Evolutionary conservation across 176 grass and related monocot genomes (phyloP).

Genomic region (Oryza australiensis): DNA sequence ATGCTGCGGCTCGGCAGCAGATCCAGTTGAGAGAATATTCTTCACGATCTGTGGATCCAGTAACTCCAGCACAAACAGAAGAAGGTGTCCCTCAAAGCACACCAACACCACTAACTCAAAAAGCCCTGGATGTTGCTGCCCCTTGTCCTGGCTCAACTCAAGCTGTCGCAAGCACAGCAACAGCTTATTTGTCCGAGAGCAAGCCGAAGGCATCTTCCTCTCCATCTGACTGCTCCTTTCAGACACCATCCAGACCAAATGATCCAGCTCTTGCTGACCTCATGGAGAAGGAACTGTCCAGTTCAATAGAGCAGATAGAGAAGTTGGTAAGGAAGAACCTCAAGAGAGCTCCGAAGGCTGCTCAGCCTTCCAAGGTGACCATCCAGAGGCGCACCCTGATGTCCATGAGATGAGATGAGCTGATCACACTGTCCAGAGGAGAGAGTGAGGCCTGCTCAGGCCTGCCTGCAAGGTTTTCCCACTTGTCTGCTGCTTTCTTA

Average conservation of each 20-base stretch:
- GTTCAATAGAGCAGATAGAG: conserved; percentile 72
- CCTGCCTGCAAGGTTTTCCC: not conserved
- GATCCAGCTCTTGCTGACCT: conserved; percentile 12
- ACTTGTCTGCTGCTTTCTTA: conserved; percentile 27
- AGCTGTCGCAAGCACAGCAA: conserved; percentile 23
- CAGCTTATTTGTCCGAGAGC: conserved; percentile 13
- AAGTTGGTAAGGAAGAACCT: conserved; percentile 52
- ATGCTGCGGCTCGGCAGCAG: conserved; percentile 47
- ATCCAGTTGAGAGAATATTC: conserved; percentile 30
- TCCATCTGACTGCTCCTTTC: conserved; percentile 36
- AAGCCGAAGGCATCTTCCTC: conserved; percentile 33
- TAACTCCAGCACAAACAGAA: conserved; percentile 31
- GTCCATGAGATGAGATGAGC: conserved; percentile 68
- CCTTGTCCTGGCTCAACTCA: conserved; percentile 35
- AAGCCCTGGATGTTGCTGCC: conserved; percentile 8
- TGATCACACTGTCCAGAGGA: conserved; percentile 6
- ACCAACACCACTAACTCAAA: conserved; percentile 21
- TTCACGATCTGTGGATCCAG: conserved; percentile 22
- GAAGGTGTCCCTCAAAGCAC: conserved; percentile 25
- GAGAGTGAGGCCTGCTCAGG: not conserved
- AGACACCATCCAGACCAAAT: conserved; percentile 31
- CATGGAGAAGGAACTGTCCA: conserved; percentile 56
- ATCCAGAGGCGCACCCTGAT: conserved; percentile 52
- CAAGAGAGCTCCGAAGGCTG: conserved; percentile 42
- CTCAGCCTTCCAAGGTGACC: conserved; percentile 53